Base-by-base conservation (phyloP, 768 basidiomycete genomes). In the Pleurotus platypus region DNA sequence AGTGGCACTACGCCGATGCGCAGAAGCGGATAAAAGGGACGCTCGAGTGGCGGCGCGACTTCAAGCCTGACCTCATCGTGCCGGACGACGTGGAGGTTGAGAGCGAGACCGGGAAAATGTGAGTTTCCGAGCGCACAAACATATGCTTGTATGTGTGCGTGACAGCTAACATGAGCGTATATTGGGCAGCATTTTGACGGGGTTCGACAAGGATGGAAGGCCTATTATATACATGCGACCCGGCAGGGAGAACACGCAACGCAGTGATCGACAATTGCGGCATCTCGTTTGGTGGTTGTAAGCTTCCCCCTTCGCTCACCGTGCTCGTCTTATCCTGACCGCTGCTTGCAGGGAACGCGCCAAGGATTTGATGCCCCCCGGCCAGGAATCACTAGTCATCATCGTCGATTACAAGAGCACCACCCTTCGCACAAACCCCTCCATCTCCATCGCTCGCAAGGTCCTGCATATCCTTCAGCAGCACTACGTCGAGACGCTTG, bases 201-300 rank as follows among this genome's bases (percentile, higher is more conserved):
- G 93, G 5, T 94, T 94, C 62, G 92, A 95, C 71, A 79, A 77
- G 51, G 90, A 93, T 56, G 91, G 90, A 4, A 78, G 93, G n/a
- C 92, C 93, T 0, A 87, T 94, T 43, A 74, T 95, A 12, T 94
- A 93, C 70, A 86, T 95, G 85, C 85, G 91, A 13, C 92, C 93
- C 0, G 92, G 91, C 24, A 79, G 84, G 58, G 91, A 95, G 67
- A 94, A 94, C 68, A 94, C 92, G 6, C 81, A 88, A 62, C 80
- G 81, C 1, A 81, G 85, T 59, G 84, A 87, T 2, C 80, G 91
- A 42, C 92, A 95, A 65, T 78, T 95, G 55, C 79, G 85, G 54
- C 91, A 94, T 78, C 78, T 94, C 20, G 89, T 94, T 20, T 94
- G 89, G 84, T 87, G 87, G 67, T 69, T 94, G 90, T 92, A 66